Base-by-base conservation (phyloP, 805 yeast genomes). In the Metschnikowia santaceciliae region DNA sequence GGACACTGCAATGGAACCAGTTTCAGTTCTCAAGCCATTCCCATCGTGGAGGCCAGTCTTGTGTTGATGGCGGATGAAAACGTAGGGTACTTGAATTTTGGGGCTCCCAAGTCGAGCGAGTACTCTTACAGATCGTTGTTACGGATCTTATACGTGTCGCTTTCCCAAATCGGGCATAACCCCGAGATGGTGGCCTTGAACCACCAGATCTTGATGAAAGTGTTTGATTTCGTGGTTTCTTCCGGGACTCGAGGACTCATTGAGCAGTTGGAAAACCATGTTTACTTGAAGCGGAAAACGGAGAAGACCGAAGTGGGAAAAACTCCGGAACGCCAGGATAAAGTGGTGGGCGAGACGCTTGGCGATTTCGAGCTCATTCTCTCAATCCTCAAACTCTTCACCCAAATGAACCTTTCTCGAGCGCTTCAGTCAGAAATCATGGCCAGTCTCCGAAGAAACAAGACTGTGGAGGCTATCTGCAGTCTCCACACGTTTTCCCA, bases 401-500 rank as follows among this genome's bases (percentile, higher is more conserved):
- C 83, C 14, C 67, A 66, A 7, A 62, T 83, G 39, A 74, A 77
- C 1, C 74, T 81, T 2, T 74, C 84, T 0, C 56, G 68, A 0
- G 72, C 74, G 14, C 71, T 85, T 51, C 75, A 77, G 41, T 56
- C 71, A 4, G 77, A 78, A 23, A 63, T 87, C 54, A 79, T 88
- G 0, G 68, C 72, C 2, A 67, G 78, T 0, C 70, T 88, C 53
- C 73, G 75, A 32, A 82, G 78, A 14, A 72, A 78, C 20, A 90
- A 85, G 1, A 78, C 90, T 0, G 73, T 86, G 20, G 77, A 81
- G 47, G 75, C 87, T 0, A 72, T 88, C 14, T 64, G 87, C 57
- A 81, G 82, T 48, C 69, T 88, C 11, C 90, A 83, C 64, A 78
- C 94, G 0, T 79, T 82, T 50, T 79, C 94, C 0, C 88, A 86